Evolutionary conservation across 1,139 yeast genomes (phyloP), one percentile per base, ranked within the genome.

Genomic region (Lodderomyces parapsilosis): DNA sequence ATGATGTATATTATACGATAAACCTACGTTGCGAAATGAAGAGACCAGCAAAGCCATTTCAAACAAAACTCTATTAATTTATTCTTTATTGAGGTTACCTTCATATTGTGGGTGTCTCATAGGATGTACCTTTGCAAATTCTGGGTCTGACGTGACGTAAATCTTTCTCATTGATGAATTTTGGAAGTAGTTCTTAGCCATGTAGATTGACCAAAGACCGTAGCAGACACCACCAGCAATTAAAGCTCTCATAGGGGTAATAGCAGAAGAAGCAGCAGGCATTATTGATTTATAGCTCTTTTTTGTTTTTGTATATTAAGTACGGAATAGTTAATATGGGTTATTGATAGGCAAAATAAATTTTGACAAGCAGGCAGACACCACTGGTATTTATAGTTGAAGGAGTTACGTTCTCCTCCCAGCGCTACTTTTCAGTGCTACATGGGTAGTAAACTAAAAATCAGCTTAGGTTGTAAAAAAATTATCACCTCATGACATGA

Each of bases 221-320:
- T 69, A 69, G 38, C 59, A 59, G 28, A 55, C 49, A 44, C 73
- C 75, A 38, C 74, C 75, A 27, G 59, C 47, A 10, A 62, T 38
- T 42, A 70, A 57, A 13, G 71, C 69, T 53, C 55, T 59, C 42
- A 46, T 44, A 43, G 71, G 68, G 40, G 63, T 55, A 19, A 54
- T 19, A 20, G 36, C 30, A n/a, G 32, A 9, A 9, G 41, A 36
- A 28, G 32, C 35, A n/a, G n/a, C n/a, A n/a, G n/a, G n/a, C n/a
- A n/a, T n/a, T n/a, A n/a, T n/a, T n/a, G n/a, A n/a, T n/a, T n/a
- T n/a, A n/a, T n/a, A n/a, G n/a, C n/a, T n/a, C n/a, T n/a, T n/a
- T n/a, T n/a, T n/a, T n/a, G n/a, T n/a, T n/a, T n/a, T n/a, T n/a
- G n/a, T n/a, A n/a, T n/a, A n/a, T 24, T 24, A 24, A 24, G 27